Evolutionary conservation across 2,329 filamentous ascomycete species (phyloP).

Genomic region (Pyrenophora teres): DNA sequence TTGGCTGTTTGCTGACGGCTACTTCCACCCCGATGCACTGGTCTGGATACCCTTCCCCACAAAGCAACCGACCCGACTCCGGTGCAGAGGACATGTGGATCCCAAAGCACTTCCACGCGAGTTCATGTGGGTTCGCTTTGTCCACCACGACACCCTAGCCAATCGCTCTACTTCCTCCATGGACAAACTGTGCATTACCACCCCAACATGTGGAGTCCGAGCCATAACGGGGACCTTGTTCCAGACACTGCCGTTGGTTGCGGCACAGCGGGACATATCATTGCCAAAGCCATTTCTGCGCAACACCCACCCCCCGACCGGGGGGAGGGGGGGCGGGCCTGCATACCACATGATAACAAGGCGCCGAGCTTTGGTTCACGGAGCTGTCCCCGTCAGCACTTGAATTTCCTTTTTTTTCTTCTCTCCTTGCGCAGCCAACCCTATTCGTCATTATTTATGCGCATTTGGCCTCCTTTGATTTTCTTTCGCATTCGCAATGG

Average conservation of each 20-base stretch:
- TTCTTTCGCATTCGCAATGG: not conserved
- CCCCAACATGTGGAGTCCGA: not conserved
- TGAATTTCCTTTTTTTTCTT: not conserved
- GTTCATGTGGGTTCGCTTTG: not conserved
- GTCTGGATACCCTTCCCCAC: slow-evolving; percentile 16
- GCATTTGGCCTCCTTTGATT: not conserved
- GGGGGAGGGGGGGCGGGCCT: no score
- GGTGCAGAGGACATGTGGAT: slow-evolving; percentile 13
- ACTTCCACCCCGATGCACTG: not conserved
- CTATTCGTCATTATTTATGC: no score
- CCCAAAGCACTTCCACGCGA: slow-evolving; percentile 4
- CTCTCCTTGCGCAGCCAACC: no score
- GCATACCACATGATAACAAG: no score
- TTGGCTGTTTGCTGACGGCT: not conserved
- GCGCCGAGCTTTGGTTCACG: no score
- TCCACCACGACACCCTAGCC: not conserved
- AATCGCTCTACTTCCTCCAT: slow-evolving; percentile 9
- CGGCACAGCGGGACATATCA: no score
- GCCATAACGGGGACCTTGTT: not conserved
- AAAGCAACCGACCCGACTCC: slow-evolving; percentile 18
- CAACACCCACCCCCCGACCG: no score
- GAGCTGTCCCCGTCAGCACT: no score
- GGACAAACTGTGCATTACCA: not conserved
- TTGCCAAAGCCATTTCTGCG: no score
- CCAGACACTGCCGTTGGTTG: not conserved